phyloP scores from a whole-genome alignment of 768 basidiomycete genomes.

The Lactarius tabidus region DNA sequence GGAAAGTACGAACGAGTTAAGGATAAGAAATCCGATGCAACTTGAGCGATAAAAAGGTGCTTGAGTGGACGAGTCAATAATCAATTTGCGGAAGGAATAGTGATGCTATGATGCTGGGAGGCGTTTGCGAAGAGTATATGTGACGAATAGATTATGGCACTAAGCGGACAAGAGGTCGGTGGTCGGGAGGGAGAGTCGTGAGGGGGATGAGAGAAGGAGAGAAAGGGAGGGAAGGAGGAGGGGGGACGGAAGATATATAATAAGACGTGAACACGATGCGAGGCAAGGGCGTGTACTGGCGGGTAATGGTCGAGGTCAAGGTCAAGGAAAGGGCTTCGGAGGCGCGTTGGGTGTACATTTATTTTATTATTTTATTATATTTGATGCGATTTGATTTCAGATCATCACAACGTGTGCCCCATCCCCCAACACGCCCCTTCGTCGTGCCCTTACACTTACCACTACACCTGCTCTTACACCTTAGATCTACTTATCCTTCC shows the following conservation, averaged over 20 bases:
- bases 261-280: conserved; percentile 12
- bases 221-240: not conserved
- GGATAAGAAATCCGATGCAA: conserved; percentile 47
- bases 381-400: not conserved
- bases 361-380: not conserved
- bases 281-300: conserved; percentile 27
- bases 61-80: conserved; percentile 45
- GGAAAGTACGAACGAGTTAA: conserved; percentile 42
- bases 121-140: conserved; percentile 29
- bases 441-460: conserved; percentile 10
- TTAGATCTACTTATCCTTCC: not conserved
- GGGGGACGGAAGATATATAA: conserved; percentile 14
- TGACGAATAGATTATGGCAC: conserved; percentile 28
- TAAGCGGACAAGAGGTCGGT: conserved; percentile 32
- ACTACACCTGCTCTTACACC: not conserved
- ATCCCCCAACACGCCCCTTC: conserved; percentile 17
- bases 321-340: conserved; percentile 30
- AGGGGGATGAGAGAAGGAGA: conserved; percentile 18
- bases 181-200: conserved; percentile 15
- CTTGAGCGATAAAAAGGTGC: conserved; percentile 47
- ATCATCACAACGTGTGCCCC: conserved; percentile 64
- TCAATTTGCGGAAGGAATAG: conserved; percentile 43
- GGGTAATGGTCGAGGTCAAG: conserved; percentile 55
- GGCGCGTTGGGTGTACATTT: not conserved
- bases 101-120: conserved; percentile 35